These are phyloP conservation scores for Escovopsis sp. DNA, from an alignment of 2,329 filamentous ascomycete genomes.

Conservation along the genomic window DNA sequence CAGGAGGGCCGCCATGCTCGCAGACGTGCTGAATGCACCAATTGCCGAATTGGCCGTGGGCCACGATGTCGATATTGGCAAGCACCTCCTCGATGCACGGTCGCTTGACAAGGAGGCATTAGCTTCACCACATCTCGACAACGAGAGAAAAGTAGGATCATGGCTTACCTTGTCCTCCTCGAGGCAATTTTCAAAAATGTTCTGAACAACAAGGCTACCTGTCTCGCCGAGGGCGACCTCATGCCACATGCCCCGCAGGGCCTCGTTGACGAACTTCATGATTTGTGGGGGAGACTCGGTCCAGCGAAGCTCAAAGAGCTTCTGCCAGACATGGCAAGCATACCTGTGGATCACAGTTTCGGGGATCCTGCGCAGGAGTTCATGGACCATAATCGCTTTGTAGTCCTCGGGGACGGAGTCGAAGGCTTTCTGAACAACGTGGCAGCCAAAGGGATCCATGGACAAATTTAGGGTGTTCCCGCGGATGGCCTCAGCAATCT, in stretches of 20 bases:
- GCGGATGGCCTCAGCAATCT: conserved; percentile 86
- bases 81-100: conserved; percentile 96
- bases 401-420: conserved; percentile 95
- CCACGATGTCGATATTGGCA: conserved; percentile 86
- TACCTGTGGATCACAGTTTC: conserved; percentile 98
- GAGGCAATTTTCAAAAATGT: conserved; percentile 98
- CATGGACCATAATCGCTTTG: conserved; percentile 98
- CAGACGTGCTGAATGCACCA: conserved; percentile 99
- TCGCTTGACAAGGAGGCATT: conserved; percentile 42
- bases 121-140: neutral
- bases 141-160: no score
- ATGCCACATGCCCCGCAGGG: conserved; percentile 93
- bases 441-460: conserved; percentile 97
- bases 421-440: conserved; percentile 97
- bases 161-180: conserved; percentile 88
- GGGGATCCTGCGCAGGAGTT: conserved; percentile 84
- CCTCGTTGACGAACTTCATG: conserved; percentile 96
- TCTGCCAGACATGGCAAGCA: conserved; percentile 98
- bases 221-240: conserved; percentile 96
- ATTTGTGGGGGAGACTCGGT: conserved; percentile 88
- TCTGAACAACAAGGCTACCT: conserved; percentile 93
- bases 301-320: conserved; percentile 96
- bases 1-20: conserved; percentile 81
- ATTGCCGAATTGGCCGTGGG: conserved; percentile 95
- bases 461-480: conserved; percentile 88